Evolutionary conservation across 2,329 filamentous ascomycete species (phyloP).

Genomic region (Phialophora tarda): DNA sequence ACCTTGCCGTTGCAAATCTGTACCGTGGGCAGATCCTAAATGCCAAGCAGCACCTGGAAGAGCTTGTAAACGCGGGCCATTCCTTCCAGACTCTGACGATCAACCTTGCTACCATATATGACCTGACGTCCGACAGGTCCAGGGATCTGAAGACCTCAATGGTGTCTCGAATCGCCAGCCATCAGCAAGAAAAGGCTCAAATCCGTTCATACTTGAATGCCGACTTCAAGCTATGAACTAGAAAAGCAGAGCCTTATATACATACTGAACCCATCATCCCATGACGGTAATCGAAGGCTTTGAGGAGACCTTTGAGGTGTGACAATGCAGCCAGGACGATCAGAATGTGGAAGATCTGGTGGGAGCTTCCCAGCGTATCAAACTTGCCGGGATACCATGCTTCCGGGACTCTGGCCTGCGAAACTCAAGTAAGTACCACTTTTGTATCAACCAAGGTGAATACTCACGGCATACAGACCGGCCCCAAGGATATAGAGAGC

Average conservation of each 20-base stretch:
- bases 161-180: constrained; percentile 70
- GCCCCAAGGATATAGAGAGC: constrained; percentile 85
- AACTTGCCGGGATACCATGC: constrained; percentile 76
- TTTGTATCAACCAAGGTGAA: constrained; percentile 18
- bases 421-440: constrained; percentile 19
- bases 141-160: constrained; percentile 72
- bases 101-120: constrained; percentile 89
- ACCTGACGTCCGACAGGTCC: constrained; percentile 82
- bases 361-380: constrained; percentile 90
- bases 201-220: constrained; percentile 74
- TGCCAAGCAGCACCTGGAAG: constrained; percentile 71
- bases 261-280: constrained; percentile 43
- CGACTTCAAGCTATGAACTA: constrained; percentile 73
- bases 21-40: constrained; percentile 79
- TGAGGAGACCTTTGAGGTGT: constrained; percentile 80
- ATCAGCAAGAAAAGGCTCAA: constrained; percentile 58
- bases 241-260: constrained; percentile 4
- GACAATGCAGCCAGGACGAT: constrained; percentile 81
- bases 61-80: constrained; percentile 65
- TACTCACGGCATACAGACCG: constrained; percentile 77
- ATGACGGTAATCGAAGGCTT: constrained; percentile 87
- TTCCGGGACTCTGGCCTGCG: constrained; percentile 78
- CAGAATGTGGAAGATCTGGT: constrained; percentile 93
- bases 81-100: constrained; percentile 83
- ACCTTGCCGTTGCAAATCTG: constrained; percentile 80